Conservation (phyloP, 345 rosid species). For the Eutrema yunnanense region DNA sequence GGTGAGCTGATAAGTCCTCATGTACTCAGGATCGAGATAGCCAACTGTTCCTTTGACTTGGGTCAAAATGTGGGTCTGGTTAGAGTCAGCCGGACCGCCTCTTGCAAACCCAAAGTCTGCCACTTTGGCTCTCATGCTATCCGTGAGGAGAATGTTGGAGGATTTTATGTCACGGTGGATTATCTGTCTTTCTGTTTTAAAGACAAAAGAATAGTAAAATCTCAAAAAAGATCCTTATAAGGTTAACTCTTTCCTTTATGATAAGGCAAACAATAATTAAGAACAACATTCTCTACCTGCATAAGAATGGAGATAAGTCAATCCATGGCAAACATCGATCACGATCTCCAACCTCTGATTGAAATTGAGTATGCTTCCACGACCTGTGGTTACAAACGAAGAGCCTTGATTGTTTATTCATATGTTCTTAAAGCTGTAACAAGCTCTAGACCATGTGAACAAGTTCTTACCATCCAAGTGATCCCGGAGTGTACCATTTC, state of each 20-base stretch:
- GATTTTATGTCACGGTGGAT: constrained; percentile 96
- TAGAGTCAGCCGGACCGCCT: constrained; percentile 58
- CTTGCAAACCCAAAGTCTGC: constrained; percentile 96
- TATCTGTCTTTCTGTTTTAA: constrained; percentile 69
- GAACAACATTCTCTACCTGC: constrained; percentile 48
- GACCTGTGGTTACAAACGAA: constrained; percentile 42
- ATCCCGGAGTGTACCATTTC: constrained; percentile 92
- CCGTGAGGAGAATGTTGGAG: constrained; percentile 88
- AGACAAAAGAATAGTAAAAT: background rate
- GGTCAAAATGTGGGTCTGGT: constrained; percentile 72
- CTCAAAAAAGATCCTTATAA: background rate
- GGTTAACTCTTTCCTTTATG: background rate
- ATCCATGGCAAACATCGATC: constrained; percentile 92
- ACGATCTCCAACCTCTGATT: constrained; percentile 89
- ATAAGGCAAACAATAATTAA: background rate
- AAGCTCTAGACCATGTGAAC: background rate
- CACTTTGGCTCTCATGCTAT: constrained; percentile 91
- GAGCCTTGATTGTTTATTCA: background rate
- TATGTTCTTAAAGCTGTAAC: background rate
- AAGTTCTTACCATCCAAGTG: constrained; percentile 82
- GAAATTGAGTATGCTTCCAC: constrained; percentile 69
- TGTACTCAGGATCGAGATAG: constrained; percentile 95
- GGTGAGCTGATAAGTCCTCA: constrained; percentile 91
- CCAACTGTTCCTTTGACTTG: constrained; percentile 96
- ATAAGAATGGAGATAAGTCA: constrained; percentile 86